Conservation (phyloP, 805 yeast genomes). For the Yamadazyma tumulicola region DNA sequence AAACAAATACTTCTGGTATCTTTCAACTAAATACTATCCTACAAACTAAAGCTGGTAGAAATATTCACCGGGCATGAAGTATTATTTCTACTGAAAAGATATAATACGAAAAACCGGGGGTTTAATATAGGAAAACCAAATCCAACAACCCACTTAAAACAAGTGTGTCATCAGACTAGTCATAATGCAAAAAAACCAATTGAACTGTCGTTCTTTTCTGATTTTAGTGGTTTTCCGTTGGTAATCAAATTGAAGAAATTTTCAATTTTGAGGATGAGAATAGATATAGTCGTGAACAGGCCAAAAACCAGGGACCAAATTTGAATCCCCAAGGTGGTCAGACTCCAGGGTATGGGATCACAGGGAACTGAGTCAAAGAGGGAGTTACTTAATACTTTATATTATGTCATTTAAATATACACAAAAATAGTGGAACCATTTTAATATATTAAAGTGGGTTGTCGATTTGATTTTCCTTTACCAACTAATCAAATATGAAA, state of each 20-base stretch:
- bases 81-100: conserved; percentile 35
- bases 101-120: conserved; percentile 47
- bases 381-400: background rate
- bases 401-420: conserved; percentile 16
- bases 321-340: too few relatives aligned
- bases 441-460: conserved; percentile 1
- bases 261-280: conserved; percentile 2
- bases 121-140: conserved; percentile 33
- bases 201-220: conserved; percentile 12
- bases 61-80: conserved; percentile 52
- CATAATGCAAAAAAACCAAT: conserved; percentile 4
- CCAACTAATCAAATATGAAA: background rate
- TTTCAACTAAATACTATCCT: too few relatives aligned
- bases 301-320: background rate
- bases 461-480: background rate
- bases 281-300: background rate
- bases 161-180: conserved; percentile 12
- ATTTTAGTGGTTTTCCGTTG: conserved; percentile 21
- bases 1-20: too few relatives aligned
- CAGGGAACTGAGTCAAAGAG: too few relatives aligned
- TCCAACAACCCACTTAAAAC: conserved; percentile 22
- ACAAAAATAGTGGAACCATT: conserved; percentile 8
- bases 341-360: too few relatives aligned
- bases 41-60: too few relatives aligned
- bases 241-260: conserved; percentile 23